Base-by-base conservation (phyloP, 2,329 filamentous ascomycete genomes). In the Cladosporium cucumerinum region DNA sequence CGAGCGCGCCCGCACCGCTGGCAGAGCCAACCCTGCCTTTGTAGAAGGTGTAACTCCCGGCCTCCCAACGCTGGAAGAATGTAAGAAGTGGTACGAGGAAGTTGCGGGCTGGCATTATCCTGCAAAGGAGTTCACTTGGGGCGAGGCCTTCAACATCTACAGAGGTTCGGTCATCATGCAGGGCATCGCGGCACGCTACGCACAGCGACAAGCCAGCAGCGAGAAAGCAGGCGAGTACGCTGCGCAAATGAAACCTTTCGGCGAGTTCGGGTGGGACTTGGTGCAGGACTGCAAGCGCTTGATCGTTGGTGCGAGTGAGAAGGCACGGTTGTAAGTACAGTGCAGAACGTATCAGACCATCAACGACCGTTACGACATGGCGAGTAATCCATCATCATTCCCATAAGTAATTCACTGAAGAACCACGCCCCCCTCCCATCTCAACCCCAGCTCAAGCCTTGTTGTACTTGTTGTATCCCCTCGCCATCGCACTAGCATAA, bases 151-250 rank as follows among this genome's bases (percentile, higher is more conserved):
- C 75, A 83, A 82, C 59, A 80, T 84, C 26, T 87, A 87, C 73
- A 79, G 87, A 57, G 82, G 80, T 36, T 81, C 83, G 26, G 81
- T 89, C 48, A 88, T 89, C 74, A 86, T 82, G 88, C 95, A 99
- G 81, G 95, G 95, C 3, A 98, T 99, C 75, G 93, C 93, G 57
- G 95, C 95, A 58, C 82, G 95, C 68, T 90, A 90, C 76, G 95
- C 95, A 28, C 80, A 85, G 57, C 82, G 94, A 57, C 94, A 98
- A 83, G 95, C 95, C 43, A 97, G 93, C 78, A 97, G 92, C 76
- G 90, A 87, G 65, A 86, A 90, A 75, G 95, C 95, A 7, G 85
- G 83, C 70, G 84, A 87, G 49, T 91, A 96, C 78, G 92, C 84
- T 1, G 81, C 80, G 63, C 85, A 86, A 76, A 88, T 91, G 79